These are phyloP conservation scores for Grosmannia clavigera DNA, from an alignment of 2,329 filamentous ascomycete species.

Conservation along the genomic window DNA sequence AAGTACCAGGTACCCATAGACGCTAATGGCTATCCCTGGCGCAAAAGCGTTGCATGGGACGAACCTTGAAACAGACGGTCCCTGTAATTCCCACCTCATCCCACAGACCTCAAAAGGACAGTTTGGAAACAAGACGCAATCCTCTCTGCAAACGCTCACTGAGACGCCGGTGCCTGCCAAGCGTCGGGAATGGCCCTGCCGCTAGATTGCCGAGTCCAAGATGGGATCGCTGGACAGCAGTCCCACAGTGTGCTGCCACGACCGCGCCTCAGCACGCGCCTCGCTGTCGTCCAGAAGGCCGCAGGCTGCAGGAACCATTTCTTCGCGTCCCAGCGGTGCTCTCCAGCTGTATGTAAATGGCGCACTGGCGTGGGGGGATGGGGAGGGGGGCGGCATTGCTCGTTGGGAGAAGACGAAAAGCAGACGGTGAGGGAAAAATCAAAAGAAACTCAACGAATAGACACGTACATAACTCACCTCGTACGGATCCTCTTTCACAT, in stretches of 20 bases:
- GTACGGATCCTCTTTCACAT: conserved; percentile 30
- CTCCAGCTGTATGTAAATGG: background rate
- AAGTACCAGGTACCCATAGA: background rate
- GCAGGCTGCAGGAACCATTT: background rate
- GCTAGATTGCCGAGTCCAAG: background rate
- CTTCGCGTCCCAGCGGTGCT: background rate
- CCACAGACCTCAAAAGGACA: background rate
- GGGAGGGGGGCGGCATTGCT: background rate
- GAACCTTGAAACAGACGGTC: conserved; percentile 1
- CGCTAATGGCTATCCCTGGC: background rate
- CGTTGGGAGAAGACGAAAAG: background rate
- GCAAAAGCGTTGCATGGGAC: background rate
- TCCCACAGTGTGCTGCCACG: background rate
- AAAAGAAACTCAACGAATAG: background rate
- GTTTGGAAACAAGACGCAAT: background rate
- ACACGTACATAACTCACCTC: conserved; percentile 25
- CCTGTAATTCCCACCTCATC: background rate
- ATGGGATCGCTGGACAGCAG: background rate
- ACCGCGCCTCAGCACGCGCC: background rate
- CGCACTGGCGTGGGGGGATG: background rate
- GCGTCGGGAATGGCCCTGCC: background rate
- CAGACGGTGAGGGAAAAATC: background rate
- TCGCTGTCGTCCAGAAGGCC: background rate
- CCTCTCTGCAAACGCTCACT: background rate
- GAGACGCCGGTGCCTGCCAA: background rate